Base-by-base conservation (phyloP, 176 grass and related monocot species). In the Urochloa ruziziensis region DNA sequence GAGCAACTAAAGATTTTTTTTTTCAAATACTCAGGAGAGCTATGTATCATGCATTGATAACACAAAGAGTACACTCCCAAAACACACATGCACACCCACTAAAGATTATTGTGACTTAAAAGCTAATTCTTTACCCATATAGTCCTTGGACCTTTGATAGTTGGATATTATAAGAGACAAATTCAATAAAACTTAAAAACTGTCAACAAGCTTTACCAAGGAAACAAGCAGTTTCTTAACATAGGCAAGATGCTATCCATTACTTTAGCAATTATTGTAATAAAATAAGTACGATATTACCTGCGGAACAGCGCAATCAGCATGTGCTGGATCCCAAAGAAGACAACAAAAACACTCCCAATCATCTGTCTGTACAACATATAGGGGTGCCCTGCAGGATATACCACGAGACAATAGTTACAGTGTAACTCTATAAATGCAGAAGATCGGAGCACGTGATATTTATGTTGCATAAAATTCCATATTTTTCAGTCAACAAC, bases 241-340 rank as follows among this genome's bases (percentile, higher is more conserved):
- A 49, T 44, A 42, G 28, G 14, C 21, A 73, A 57, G 66, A 60
- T 48, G 67, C n/a, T 79, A 34, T 84, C 27, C 35, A 83, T 35
- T 56, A 85, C 23, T 73, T 73, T 30, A 74, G 28, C 10, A 79
- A 69, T 21, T 25, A 35, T 2, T 56, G 54, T 79, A 57, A 44
- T 74, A 62, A 78, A 84, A 67, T 61, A 83, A 60, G 51, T 78
- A 58, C n/a, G 85, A 85, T 29, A 32, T 62, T 84, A 98, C 96
- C 96, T 98, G 96, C 3, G 89, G 96, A 91, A 98, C 96, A 89
- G 96, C 89, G 94, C 93, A 98, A 74, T 98, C 96, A 77, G 93
- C 96, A 90, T 87, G 93, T 70, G 74, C 86, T 67, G 89, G 93
- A 90, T 98, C 96, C 91, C 93, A 94, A 30, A 71, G 87, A 43